These are phyloP conservation scores for Emericellopsis cladophorae DNA, from an alignment of 2,329 filamentous ascomycete species.

Conservation along the genomic window DNA sequence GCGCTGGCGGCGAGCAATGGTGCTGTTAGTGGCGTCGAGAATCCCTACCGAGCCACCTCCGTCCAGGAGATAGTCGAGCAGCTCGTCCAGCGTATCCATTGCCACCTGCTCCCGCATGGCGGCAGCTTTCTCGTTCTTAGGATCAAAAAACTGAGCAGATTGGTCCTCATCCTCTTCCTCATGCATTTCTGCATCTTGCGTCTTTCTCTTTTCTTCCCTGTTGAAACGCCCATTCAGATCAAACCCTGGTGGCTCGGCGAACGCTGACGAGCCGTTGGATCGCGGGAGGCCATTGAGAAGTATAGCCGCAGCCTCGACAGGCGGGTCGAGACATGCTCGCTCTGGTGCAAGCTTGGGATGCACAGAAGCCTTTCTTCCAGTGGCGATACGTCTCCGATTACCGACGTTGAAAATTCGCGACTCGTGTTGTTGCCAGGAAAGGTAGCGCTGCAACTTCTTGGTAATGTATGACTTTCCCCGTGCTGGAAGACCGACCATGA, in stretches of 20 bases:
- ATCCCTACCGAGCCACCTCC: slow-evolving; percentile 84
- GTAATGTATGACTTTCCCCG: slow-evolving; percentile 98
- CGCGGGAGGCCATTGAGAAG: slow-evolving; percentile 40
- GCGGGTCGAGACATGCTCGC: slow-evolving; percentile 26
- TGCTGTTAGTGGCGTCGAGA: slow-evolving; percentile 95
- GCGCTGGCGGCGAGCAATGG: slow-evolving; percentile 68
- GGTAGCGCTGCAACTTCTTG: slow-evolving; percentile 89
- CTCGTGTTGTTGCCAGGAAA: slow-evolving; percentile 96
- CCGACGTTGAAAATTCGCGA: slow-evolving; percentile 96
- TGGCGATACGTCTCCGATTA: slow-evolving; percentile 72
- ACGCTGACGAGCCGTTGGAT: slow-evolving; percentile 12
- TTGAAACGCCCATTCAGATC: slow-evolving; percentile 17
- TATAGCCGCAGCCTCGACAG: slow-evolving; percentile 41
- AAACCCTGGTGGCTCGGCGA: slow-evolving; percentile 23
- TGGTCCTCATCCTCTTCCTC: slow-evolving; percentile 51
- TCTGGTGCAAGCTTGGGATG: slow-evolving; percentile 19
- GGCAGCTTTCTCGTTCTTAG: slow-evolving; percentile 69
- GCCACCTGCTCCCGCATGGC: slow-evolving; percentile 84
- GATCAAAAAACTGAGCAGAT: slow-evolving; percentile 88
- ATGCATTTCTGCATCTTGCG: not conserved
- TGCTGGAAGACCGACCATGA: slow-evolving; percentile 95
- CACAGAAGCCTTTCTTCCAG: slow-evolving; percentile 36
- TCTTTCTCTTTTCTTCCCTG: slow-evolving; percentile 17
- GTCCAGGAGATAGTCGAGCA: slow-evolving; percentile 77
- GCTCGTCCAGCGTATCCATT: slow-evolving; percentile 81